Conservation (phyloP, 208 protist genomes). For the Trypanosoma congolense region DNA sequence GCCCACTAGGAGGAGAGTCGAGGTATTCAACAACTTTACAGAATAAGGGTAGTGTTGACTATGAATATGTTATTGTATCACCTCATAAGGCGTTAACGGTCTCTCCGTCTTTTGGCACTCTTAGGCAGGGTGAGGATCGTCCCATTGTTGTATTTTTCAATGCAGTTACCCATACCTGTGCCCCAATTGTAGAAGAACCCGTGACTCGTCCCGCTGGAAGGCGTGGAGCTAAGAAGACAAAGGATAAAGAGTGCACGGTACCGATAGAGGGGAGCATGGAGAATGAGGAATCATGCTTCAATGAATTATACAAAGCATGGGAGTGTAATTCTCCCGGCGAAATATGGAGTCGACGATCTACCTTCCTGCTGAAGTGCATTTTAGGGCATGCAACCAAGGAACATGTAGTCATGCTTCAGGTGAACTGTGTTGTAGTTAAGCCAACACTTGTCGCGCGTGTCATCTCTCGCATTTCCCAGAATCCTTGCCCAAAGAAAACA, state of each 20-base stretch:
- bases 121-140: conserved; percentile 20
- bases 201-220: conserved; percentile 14
- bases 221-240: conserved; percentile 12
- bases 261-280: conserved; percentile 1
- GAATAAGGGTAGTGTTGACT: conserved; percentile 21
- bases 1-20: conserved; percentile 24
- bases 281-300: background rate
- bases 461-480: conserved; percentile 12
- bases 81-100: conserved; percentile 15
- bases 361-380: conserved; percentile 29
- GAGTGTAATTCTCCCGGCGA: conserved; percentile 17
- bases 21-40: conserved; percentile 27
- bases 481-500: conserved; percentile 8
- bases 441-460: conserved; percentile 10
- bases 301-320: conserved; percentile 28
- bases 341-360: conserved; percentile 29
- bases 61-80: conserved; percentile 27
- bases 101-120: conserved; percentile 32
- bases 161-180: conserved; percentile 5
- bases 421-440: conserved; percentile 38
- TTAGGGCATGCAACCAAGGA: background rate
- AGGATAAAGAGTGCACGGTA: conserved; percentile 11
- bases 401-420: conserved; percentile 21
- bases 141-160: conserved; percentile 34
- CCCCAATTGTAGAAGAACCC: conserved; percentile 5